phyloP scores from a whole-genome alignment of 805 yeast species.

The Cyberlindnera petersonii region DNA sequence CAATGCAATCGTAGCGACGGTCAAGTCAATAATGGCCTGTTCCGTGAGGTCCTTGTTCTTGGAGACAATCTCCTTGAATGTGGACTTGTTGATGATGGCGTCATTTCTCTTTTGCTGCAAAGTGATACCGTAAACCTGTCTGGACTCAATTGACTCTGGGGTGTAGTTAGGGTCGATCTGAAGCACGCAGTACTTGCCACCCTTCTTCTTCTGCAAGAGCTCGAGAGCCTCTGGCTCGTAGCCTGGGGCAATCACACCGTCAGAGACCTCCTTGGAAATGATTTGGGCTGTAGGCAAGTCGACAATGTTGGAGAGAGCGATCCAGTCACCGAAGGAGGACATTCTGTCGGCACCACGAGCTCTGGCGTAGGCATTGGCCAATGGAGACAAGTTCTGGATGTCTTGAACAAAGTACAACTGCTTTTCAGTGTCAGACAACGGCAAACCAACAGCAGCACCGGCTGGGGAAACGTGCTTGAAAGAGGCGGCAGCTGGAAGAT shows the following conservation, averaged over 20 bases:
- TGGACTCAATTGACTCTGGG: slow-evolving; percentile 77
- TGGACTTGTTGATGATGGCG: slow-evolving; percentile 85
- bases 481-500: slow-evolving; percentile 97
- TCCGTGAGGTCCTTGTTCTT: slow-evolving; percentile 82
- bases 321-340: slow-evolving; percentile 98
- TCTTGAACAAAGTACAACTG: slow-evolving; percentile 93
- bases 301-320: slow-evolving; percentile 94
- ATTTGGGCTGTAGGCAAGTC: slow-evolving; percentile 95
- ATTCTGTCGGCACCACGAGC: slow-evolving; percentile 99
- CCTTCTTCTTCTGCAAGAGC: slow-evolving; percentile 86
- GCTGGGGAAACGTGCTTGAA: slow-evolving; percentile 99
- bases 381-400: slow-evolving; percentile 91
- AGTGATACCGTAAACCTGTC: slow-evolving; percentile 95
- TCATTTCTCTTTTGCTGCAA: slow-evolving; percentile 97
- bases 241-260: slow-evolving; percentile 99
- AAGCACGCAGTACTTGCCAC: slow-evolving; percentile 93
- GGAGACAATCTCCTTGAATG: slow-evolving; percentile 90
- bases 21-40: slow-evolving; percentile 89
- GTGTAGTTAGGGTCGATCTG: slow-evolving; percentile 93
- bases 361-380: slow-evolving; percentile 97
- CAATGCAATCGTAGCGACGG: slow-evolving; percentile 95
- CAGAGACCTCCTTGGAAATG: slow-evolving; percentile 95
- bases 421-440: slow-evolving; percentile 86
- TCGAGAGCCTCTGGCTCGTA: slow-evolving; percentile 89
- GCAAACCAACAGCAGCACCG: slow-evolving; percentile 96